Evolutionary conservation across 345 rosid genomes (phyloP), one percentile per base, ranked within the genome.

Genomic region (Rhizophora mangle): DNA sequence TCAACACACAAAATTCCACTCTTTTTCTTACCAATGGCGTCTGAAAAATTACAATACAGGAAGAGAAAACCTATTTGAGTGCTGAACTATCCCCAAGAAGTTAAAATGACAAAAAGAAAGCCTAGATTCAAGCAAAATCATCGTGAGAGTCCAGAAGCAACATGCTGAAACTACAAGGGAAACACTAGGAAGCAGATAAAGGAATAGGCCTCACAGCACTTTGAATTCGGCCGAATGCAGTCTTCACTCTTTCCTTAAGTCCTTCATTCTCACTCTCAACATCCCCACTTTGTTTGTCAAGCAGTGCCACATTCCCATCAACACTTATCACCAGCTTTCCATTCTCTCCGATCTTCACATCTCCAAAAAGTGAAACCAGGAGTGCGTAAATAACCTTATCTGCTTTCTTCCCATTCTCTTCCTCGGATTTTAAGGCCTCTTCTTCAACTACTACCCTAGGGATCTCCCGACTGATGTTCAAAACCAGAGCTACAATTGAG

Each of bases 221-320:
- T 60, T 82, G 95, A 69, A 94, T 94, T 67, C 93, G 75, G 61
- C 59, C 68, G 68, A 81, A 91, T 16, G 91, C 97, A 30, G 77
- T 69, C 64, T 75, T 81, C 21, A 94, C 93, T 69, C 95, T 83
- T 76, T 94, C 98, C 80, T 83, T 91, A 4, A 94, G 88, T 63
- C 95, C 96, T 77, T 84, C 91, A 72, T 89, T 88, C 74, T 86
- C 90, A 27, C 98, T 82, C 81, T 91, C 96, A 24, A 94, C 95
- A n/a, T 87, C 92, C 54, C 98, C 98, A 8, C 81, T 88, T 81
- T 83, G 86, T 80, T 86, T 91, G 79, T 91, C 91, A 0, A 94
- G 89, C 68, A 79, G 72, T 5, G 96, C 97, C 6, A 91, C 82
- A 73, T 85, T 91, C 26, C 91, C 96, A 76, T 94, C 97, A 1